Conservation (phyloP, 345 rosid genomes). For the Gossypium australe region DNA sequence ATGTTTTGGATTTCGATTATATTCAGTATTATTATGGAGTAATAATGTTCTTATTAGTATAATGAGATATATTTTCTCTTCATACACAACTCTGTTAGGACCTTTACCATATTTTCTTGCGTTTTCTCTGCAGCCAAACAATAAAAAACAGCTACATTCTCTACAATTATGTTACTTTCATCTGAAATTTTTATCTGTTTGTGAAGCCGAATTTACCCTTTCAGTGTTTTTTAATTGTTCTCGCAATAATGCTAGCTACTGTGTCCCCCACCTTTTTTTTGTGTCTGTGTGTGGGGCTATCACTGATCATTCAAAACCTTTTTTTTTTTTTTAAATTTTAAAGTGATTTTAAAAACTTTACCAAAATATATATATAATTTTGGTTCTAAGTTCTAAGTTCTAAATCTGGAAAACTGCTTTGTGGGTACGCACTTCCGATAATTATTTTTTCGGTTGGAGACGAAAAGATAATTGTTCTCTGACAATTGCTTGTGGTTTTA, state of each 20-base stretch:
- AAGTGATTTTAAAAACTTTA: neutral
- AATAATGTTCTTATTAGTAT: neutral
- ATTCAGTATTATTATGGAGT: no score
- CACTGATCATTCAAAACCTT: neutral
- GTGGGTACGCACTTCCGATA: neutral
- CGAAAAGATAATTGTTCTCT: neutral
- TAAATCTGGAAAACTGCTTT: neutral
- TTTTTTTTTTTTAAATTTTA: neutral
- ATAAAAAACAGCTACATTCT: neutral
- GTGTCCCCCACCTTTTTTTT: neutral
- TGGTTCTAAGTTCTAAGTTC: neutral
- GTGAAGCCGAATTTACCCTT: neutral
- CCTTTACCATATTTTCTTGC: neutral
- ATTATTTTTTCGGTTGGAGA: no score
- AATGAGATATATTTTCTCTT: neutral
- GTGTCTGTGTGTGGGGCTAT: no score
- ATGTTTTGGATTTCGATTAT: no score
- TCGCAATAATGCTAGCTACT: neutral
- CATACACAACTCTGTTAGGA: neutral
- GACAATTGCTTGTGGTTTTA: neutral
- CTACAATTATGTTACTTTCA: neutral
- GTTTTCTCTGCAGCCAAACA: slow-evolving; percentile 13
- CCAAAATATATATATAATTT: neutral
- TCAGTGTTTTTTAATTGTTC: neutral
- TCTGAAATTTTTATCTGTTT: neutral